Evolutionary conservation across 2,329 filamentous ascomycete species (phyloP).

Genomic region (Thelonectria blattea): DNA sequence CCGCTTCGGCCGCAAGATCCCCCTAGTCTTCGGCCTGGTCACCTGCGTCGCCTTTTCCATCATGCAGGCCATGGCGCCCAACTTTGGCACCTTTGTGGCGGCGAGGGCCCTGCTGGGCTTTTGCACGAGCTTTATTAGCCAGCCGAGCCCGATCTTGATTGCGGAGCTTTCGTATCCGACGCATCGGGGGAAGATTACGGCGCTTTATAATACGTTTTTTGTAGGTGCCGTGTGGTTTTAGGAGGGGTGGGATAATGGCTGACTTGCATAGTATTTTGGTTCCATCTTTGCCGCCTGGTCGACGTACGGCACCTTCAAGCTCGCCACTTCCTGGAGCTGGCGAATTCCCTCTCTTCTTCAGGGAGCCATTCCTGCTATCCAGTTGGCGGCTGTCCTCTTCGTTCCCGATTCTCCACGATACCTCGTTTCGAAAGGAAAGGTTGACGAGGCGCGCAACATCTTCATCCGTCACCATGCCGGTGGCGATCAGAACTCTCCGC

Average conservation of each 20-base stretch:
- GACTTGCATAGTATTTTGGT: background rate
- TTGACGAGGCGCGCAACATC: too few species aligned
- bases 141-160: conserved; percentile 43
- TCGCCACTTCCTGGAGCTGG: background rate
- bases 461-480: too few species aligned
- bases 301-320: background rate
- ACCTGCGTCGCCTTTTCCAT: conserved; percentile 32
- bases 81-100: conserved; percentile 38
- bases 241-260: background rate
- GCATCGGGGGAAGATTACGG: conserved; percentile 42
- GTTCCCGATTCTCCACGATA: conserved; percentile 1
- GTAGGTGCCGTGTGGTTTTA: conserved; percentile 6
- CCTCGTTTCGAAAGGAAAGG: too few species aligned
- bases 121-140: conserved; percentile 39
- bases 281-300: background rate
- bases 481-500: too few species aligned
- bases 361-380: background rate
- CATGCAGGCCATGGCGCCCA: conserved; percentile 38
- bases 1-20: conserved; percentile 46
- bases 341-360: conserved; percentile 2
- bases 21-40: conserved; percentile 43
- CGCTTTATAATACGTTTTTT: conserved; percentile 42
- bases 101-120: conserved; percentile 43
- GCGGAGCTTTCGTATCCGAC: conserved; percentile 44
- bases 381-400: background rate